Base-by-base conservation (phyloP, 1,284 basidiomycete species). In the Cystobasidium sp. region DNA sequence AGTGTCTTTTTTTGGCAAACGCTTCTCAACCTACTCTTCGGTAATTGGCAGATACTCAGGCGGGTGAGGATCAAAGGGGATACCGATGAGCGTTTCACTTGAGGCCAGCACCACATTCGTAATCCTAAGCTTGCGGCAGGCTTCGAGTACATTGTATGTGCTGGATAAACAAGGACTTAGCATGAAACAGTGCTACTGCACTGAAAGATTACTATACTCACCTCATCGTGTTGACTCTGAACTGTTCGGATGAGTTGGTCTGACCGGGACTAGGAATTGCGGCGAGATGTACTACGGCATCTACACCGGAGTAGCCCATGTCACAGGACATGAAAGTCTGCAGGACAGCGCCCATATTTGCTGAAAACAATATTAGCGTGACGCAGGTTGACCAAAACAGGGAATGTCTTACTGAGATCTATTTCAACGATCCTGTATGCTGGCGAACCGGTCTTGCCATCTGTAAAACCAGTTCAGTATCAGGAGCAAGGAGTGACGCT, bases 141-240 rank as follows among this genome's bases (percentile, higher is more conserved):
- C 82, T 77, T 83, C 83, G 61, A 83, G 79, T 56, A 83, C 80
- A 76, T 83, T 83, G 79, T 83, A 83, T 0, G 83, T 83, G 53
- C 78, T 75, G 18, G 7, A 16, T 0, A 3, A 46, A 58, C 4
- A 24, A 46, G 14, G 31, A 24, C 44, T 12, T 20, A 16, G 14
- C 53, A 47, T 14, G 61, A 16, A 14, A 16, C 24, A 3, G 18
- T n/a, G 12, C 16, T 63, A 22, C 1, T 6, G 39, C 6, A 59
- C 37, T n/a, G 18, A n/a, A n/a, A 37, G 8, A n/a, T 41, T 18
- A 41, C 16, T 9, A 6, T 37, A 44, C 68, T 22, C 41, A 69
- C 68, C 69, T 67, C 74, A 75, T 61, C 22, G 81, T 81, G 68
- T 83, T 83, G 63, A 79, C 82, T 55, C 81, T 80, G 78, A 82